phyloP scores from a whole-genome alignment of 2,329 filamentous ascomycete species.

The Fusarium keratoplasticum region DNA sequence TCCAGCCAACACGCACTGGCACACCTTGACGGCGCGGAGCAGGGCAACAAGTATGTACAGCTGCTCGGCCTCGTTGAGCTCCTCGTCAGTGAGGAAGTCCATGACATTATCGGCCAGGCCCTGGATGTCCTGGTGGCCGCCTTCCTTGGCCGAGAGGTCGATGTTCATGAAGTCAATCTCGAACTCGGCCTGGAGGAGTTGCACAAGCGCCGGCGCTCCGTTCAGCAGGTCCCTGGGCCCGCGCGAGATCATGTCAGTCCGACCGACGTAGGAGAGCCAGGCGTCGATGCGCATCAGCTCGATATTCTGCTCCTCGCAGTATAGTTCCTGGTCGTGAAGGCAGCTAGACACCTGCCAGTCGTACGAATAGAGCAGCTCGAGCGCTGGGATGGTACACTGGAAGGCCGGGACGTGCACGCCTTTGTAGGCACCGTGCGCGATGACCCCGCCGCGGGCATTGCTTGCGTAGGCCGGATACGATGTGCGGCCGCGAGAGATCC shows the following conservation, averaged over 20 bases:
- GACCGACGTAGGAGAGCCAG: not conserved
- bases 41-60: not conserved
- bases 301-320: not conserved
- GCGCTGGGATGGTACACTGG: not conserved
- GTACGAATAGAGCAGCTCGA: not conserved
- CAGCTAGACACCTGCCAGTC: not conserved
- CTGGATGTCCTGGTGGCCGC: not conserved
- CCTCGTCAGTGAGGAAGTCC: not conserved
- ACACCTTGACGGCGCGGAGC: not conserved
- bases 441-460: not conserved
- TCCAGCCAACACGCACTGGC: not conserved
- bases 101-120: not conserved
- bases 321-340: not conserved
- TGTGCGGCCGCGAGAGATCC: not conserved
- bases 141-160: not conserved
- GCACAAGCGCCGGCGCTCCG: not conserved
- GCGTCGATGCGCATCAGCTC: not conserved
- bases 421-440: not conserved
- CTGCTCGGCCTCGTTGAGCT: not conserved
- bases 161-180: not conserved
- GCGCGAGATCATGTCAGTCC: not conserved
- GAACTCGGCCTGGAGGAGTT: not conserved
- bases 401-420: not conserved
- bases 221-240: not conserved
- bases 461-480: not conserved